Evolutionary conservation across 441 rosid genomes (phyloP).

Genomic region (Erodium texanum): DNA sequence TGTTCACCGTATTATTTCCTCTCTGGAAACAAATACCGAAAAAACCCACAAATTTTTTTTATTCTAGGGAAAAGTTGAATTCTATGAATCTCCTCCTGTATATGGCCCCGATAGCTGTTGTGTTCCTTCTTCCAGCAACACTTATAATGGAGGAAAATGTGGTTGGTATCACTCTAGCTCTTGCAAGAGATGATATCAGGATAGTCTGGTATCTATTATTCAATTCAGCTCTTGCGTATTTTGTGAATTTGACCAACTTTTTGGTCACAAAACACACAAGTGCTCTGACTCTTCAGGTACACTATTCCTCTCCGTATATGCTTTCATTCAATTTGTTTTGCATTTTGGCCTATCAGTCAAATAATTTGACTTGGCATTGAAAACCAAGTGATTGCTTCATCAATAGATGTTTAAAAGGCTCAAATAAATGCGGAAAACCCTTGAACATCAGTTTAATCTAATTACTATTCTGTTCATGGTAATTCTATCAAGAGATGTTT

Average conservation of each 20-base stretch:
- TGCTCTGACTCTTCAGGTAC: slow-evolving; percentile 24
- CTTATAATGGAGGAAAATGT: slow-evolving; percentile 21
- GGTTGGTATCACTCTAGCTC: slow-evolving; percentile 21
- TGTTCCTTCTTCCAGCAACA: slow-evolving; percentile 21
- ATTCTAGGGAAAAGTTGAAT: slow-evolving; percentile 22
- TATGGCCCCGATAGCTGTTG: slow-evolving; percentile 23
- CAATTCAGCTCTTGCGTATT: slow-evolving; percentile 24
- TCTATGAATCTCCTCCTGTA: slow-evolving; percentile 23
- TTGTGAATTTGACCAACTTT: slow-evolving; percentile 22
- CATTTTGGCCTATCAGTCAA: not conserved
- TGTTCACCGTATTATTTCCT: not conserved
- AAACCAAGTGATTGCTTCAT: not conserved
- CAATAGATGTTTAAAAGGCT: too few relatives aligned
- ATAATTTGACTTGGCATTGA: not conserved
- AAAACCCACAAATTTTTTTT: not conserved
- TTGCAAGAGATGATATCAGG: slow-evolving; percentile 19
- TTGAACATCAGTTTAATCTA: too few relatives aligned
- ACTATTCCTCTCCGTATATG: not conserved
- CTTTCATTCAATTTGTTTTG: not conserved
- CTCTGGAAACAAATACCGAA: not conserved
- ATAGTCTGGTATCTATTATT: slow-evolving; percentile 22
- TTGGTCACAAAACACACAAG: slow-evolving; percentile 23
- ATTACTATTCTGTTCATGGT: too few relatives aligned
- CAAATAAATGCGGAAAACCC: too few relatives aligned
- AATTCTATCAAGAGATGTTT: too few relatives aligned